Evolutionary conservation across 2,329 filamentous ascomycete species (phyloP), one percentile per base, ranked within the genome.

Genomic region (Fusarium heterosporum): DNA sequence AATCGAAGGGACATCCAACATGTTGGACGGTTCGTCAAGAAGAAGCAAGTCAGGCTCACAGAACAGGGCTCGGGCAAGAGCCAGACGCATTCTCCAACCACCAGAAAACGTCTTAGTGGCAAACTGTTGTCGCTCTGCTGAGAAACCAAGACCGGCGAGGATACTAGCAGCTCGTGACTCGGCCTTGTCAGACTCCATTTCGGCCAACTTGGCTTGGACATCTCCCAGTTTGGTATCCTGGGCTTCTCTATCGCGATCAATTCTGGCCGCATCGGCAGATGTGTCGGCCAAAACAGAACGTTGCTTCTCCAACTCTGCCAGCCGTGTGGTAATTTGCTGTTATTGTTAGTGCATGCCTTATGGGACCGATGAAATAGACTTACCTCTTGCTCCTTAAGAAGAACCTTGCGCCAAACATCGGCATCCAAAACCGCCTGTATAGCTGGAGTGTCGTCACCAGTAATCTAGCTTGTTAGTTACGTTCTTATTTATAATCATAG

Each of bases 1-100:
- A 76, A 99, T 98, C 25, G 96, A 98, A n/a, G 96, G 96, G 58
- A 99, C 96, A 81, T 98, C 96, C 93, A 99, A 93, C 95, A 98
- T 98, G 89, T 98, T 98, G 55, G 95, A 98, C 82, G 96, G 96
- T 89, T 99, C 96, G 83, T 99, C 96, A 72, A 99, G 93, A 78
- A 99, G 86, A 61, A 99, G 82, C 51, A 99, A 84, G 80, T 99
- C 96, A 41, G 96, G 96, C 78, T 99, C 96, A 82, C 96, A 99
- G 84, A 99, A 99, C 34, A 99, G 87, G 14, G 96, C 96, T 85
- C 96, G 86, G 13, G 96, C 96, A 65, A 99, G 86, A 14, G 96
- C 96, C 74, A 99, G 83, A 84, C 96, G 91, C 96, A 99, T 99
- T 80, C 96, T 90, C 96, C 96, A 99, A 91, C 96, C 96, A 86